A percentile compares a stretch with the other conserved stretches of the same genome.
Conservation (phyloP, 495 filamentous ascomycete species). For the Aspergillus cavernicola region DNA sequence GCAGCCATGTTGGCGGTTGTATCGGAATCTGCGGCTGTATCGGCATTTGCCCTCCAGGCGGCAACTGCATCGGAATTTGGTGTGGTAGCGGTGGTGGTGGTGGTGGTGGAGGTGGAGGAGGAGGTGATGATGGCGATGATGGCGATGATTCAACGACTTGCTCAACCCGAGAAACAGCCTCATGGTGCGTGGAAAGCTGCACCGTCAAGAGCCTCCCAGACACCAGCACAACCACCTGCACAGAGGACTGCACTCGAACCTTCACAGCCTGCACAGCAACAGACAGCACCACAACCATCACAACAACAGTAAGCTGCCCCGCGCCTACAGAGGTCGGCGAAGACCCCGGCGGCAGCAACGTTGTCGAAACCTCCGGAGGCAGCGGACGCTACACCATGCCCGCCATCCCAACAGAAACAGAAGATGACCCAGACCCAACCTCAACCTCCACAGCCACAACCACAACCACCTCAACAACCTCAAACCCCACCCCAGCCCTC, state of each 20-base stretch:
- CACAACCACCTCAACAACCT: not conserved
- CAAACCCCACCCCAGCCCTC: not conserved
- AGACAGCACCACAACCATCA: not conserved
- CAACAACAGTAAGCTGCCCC: not conserved
- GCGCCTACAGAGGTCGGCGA: not conserved
- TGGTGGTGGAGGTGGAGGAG: not conserved
- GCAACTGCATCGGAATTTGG: not conserved
- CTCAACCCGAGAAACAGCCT: not conserved
- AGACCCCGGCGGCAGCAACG: not conserved
- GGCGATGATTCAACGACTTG: not conserved
- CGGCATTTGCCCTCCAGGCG: not conserved
- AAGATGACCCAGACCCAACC: not conserved
- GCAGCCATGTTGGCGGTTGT: not conserved
- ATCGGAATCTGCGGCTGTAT: not conserved
- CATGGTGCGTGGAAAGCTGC: not conserved
- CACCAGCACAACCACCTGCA: not conserved
- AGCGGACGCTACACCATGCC: not conserved
- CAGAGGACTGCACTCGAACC: not conserved
- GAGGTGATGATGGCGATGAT: too few relatives aligned
- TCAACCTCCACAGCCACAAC: not conserved
- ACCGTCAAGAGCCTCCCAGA: not conserved
- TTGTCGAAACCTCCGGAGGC: not conserved
- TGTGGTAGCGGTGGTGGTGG: not conserved
- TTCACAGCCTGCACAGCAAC: not conserved
- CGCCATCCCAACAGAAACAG: not conserved